Percentiles rank a stretch among this genome's conserved stretches.
phyloP scores from a whole-genome alignment of 768 basidiomycete genomes.

The Lyophyllum shimeji region DNA sequence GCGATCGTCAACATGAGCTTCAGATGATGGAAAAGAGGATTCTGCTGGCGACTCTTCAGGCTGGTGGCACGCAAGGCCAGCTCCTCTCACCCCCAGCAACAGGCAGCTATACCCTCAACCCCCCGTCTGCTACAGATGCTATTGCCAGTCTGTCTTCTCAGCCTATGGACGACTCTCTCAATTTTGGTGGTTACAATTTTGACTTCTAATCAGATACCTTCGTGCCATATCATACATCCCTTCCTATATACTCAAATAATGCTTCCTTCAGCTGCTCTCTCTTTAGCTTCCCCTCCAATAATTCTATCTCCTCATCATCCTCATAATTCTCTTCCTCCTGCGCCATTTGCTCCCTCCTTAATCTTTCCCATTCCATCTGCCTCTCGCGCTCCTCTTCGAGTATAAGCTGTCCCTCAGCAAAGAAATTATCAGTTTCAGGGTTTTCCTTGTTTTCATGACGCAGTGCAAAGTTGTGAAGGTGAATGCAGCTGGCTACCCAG shows the following conservation, averaged over 20 bases:
- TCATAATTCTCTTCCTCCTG: neutral
- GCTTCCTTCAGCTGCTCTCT: slow-evolving; percentile 19
- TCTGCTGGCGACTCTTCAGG: no score
- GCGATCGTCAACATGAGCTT: no score
- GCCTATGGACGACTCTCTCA: no score
- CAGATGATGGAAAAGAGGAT: no score
- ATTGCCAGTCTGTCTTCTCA: no score
- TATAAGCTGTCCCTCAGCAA: neutral
- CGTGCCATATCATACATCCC: no score
- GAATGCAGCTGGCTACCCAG: slow-evolving; percentile 31
- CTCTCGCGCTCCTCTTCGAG: neutral
- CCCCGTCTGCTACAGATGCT: no score
- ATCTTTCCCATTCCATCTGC: slow-evolving; percentile 3
- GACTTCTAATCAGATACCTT: no score
- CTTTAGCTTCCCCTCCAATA: slow-evolving; percentile 20
- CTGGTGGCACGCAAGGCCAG: no score
- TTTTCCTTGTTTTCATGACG: slow-evolving; percentile 11
- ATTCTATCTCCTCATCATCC: slow-evolving; percentile 9
- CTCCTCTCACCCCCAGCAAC: no score
- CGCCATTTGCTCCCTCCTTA: slow-evolving; percentile 5
- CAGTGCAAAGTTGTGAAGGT: slow-evolving; percentile 30
- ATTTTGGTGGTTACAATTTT: no score
- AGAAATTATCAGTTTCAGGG: neutral
- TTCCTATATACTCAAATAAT: slow-evolving; percentile 10
- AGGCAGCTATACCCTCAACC: no score